phyloP scores from a whole-genome alignment of 345 rosid genomes.

The Anacardium occidentale region DNA sequence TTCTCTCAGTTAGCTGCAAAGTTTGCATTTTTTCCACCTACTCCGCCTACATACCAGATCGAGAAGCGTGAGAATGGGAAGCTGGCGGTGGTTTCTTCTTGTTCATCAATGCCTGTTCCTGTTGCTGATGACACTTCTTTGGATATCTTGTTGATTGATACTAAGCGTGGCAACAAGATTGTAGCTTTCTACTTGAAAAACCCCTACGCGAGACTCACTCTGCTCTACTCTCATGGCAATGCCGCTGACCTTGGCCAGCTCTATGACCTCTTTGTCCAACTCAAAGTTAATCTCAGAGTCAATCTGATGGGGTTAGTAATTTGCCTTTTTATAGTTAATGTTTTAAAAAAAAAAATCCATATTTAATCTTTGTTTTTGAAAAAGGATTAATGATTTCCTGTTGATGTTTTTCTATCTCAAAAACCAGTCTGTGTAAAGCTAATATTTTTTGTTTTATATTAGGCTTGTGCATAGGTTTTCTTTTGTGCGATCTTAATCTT shows the following conservation, averaged over 20 bases:
- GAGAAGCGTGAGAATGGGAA: constrained; percentile 61
- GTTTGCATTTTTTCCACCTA: constrained; percentile 96
- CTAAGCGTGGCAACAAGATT: constrained; percentile 78
- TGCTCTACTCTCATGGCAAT: constrained; percentile 96
- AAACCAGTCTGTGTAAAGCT: neutral
- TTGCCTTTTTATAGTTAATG: neutral
- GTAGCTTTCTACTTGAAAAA: constrained; percentile 80
- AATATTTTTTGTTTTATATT: constrained; percentile 4
- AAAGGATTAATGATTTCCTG: neutral
- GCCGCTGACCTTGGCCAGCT: constrained; percentile 99
- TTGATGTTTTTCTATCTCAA: too few relatives aligned
- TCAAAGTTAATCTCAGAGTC: constrained; percentile 93
- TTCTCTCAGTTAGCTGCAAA: constrained; percentile 91
- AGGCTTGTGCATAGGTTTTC: constrained; percentile 3
- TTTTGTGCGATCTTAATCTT: constrained; percentile 5
- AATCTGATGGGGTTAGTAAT: constrained; percentile 85
- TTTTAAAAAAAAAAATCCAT: neutral
- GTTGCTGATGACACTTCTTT: constrained; percentile 65
- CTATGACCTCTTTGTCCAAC: constrained; percentile 95
- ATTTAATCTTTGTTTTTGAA: neutral
- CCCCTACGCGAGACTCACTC: constrained; percentile 87
- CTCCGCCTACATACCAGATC: constrained; percentile 92
- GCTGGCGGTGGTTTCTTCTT: constrained; percentile 58
- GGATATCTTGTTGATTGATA: constrained; percentile 70
- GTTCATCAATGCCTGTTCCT: constrained; percentile 62